Conservation (phyloP, 2,329 filamentous ascomycete species). For the Stemphylium beticola region DNA sequence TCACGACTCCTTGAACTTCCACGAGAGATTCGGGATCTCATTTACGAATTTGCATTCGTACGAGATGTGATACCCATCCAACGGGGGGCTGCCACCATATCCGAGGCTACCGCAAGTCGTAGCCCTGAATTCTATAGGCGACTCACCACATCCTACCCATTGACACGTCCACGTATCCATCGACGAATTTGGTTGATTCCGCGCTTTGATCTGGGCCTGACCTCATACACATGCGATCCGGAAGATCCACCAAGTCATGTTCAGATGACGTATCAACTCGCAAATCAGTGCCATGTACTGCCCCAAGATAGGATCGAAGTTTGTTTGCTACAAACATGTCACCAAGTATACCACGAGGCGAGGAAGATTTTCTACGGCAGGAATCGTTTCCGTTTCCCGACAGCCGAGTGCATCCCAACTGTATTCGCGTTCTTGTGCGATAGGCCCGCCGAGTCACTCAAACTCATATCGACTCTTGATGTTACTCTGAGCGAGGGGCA, state of each 20-base stretch:
- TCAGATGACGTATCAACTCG: conserved; percentile 32
- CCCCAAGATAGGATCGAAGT: conserved; percentile 9
- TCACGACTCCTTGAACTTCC: conserved; percentile 22
- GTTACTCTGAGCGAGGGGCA: conserved; percentile 26
- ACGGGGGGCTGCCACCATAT: conserved; percentile 13
- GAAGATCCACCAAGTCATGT: conserved; percentile 15
- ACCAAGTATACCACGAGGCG: conserved; percentile 31
- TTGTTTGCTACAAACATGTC: conserved; percentile 25
- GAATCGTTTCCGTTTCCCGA: conserved; percentile 31
- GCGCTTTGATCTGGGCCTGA: conserved; percentile 22
- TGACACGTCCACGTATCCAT: conserved; percentile 8
- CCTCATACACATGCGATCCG: conserved; percentile 6
- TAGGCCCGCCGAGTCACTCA: conserved; percentile 19
- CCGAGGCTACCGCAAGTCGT: conserved; percentile 5
- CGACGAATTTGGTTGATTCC: conserved; percentile 26
- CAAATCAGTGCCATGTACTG: background rate
- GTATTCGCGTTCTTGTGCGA: conserved; percentile 33
- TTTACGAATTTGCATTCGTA: conserved; percentile 26
- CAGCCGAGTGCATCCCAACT: conserved; percentile 28
- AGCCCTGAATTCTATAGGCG: conserved; percentile 6
- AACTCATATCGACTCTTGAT: conserved; percentile 22
- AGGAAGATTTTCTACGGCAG: conserved; percentile 29
- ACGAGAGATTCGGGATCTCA: conserved; percentile 30
- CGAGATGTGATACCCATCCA: conserved; percentile 23
- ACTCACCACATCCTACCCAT: conserved; percentile 15